Evolutionary conservation across 805 yeast species (phyloP), one percentile per base, ranked within the genome.

Genomic region (Ogataea populi-albae): DNA sequence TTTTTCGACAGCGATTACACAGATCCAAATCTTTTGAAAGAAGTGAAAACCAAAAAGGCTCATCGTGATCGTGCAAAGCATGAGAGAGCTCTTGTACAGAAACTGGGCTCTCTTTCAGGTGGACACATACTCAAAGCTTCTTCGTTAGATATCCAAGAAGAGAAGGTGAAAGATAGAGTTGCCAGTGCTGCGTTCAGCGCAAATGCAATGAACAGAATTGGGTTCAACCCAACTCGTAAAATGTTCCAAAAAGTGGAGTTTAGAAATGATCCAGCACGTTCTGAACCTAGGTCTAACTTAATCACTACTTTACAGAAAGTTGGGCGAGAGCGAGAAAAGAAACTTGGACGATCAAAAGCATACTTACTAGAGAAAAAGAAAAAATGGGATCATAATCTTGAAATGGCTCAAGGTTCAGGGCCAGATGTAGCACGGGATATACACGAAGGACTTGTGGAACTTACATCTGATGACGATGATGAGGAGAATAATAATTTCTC

Each of bases 1-100:
- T 76, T 75, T 45, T 75, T 69, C 47, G 68, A 73, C 47, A 72
- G 71, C 11, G 61, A 65, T 21, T 77, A 64, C 44, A 65, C 65
- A 8, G 69, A 72, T 52, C 76, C 81, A 1, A 71, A 68, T 16
- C 50, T 68, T 3, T 38, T 75, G 19, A 58, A 50, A 4, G 67
- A 67, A 33, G 52, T 69, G n/a, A 61, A 60, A 15, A 50, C 65
- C 45, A 59, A 65, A 50, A 49, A 57, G 33, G 62, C 64, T 39
- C 55, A 49, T 36, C 54, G 57, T 26, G 61, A 73, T 32, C 62
- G 66, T n/a, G 46, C 62, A 7, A 69, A 65, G 31, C 55, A 46
- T 23, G 68, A 61, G 17, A 54, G 41, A 23, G 47, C 53, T 4
- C 41, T 66, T 9, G 38, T 57, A 18, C 60, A 54, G 23, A 61